phyloP scores from a whole-genome alignment of 768 basidiomycete species.

The Myochromella boudieri region DNA sequence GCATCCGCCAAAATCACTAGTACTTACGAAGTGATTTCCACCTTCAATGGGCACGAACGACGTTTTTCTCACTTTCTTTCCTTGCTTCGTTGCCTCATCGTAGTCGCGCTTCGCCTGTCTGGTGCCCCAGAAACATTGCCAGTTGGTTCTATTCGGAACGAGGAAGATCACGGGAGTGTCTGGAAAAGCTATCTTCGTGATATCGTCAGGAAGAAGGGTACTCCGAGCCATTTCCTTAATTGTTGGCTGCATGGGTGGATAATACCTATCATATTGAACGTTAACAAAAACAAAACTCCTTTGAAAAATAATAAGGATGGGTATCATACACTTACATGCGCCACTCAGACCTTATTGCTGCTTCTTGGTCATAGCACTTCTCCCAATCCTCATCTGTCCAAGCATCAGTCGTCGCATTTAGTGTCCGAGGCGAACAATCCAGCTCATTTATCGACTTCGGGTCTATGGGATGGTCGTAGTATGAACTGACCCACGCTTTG shows the following conservation, averaged over 20 bases:
- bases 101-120: constrained; percentile 14
- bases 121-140: constrained; percentile 16
- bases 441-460: constrained; percentile 20
- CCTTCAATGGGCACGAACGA: constrained; percentile 19
- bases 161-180: background rate
- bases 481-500: constrained; percentile 27
- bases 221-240: constrained; percentile 15
- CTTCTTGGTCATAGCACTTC: constrained; percentile 15
- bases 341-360: constrained; percentile 10
- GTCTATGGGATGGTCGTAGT: constrained; percentile 24
- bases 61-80: constrained; percentile 20
- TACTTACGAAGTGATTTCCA: constrained; percentile 34
- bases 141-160: background rate
- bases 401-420: constrained; percentile 13
- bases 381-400: constrained; percentile 22
- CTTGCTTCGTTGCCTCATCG: constrained; percentile 15
- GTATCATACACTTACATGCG: background rate
- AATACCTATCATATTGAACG: too few species aligned
- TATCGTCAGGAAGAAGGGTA: constrained; percentile 17
- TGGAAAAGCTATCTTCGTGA: constrained; percentile 2
- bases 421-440: constrained; percentile 19
- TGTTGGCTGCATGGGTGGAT: constrained; percentile 22
- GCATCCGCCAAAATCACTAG: background rate
- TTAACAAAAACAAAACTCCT: background rate
- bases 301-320: background rate